Evolutionary conservation across 169 alveolate genomes (phyloP).

Genomic region (Eimeria maxima): DNA sequence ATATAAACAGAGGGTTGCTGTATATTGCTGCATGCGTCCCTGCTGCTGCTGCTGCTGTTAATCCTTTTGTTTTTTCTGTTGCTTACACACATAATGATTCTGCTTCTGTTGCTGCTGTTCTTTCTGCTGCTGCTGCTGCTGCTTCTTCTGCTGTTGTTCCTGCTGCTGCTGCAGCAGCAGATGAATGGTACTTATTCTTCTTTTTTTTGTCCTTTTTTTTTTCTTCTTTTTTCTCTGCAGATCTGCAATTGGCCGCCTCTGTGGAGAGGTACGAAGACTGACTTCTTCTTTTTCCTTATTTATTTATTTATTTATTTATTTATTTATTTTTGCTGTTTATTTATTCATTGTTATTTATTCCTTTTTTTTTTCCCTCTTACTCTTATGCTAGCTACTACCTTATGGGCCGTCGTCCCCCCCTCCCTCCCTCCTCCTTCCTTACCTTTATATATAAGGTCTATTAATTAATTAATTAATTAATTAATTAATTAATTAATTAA

Average conservation of each 20-base stretch:
- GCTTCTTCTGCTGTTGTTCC: not conserved
- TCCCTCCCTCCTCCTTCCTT: too few relatives aligned
- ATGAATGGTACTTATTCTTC: not conserved
- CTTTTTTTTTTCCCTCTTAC: too few relatives aligned
- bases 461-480: too few relatives aligned
- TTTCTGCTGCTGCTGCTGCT: constrained; percentile 15
- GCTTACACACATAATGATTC: too few relatives aligned
- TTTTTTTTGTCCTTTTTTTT: not conserved
- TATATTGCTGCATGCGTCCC: too few relatives aligned
- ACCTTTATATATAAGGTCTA: too few relatives aligned
- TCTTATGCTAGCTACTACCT: too few relatives aligned
- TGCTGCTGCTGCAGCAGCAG: not conserved
- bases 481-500: too few relatives aligned
- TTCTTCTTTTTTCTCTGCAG: not conserved
- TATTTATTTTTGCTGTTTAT: not conserved
- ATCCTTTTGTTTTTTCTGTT: not conserved
- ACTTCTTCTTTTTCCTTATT: not conserved
- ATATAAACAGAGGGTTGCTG: too few relatives aligned
- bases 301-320: not conserved
- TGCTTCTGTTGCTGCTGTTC: too few relatives aligned
- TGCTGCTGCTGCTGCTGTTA: too few relatives aligned
- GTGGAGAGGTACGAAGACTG: constrained; percentile 49
- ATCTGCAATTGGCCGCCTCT: constrained; percentile 16
- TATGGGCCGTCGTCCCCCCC: too few relatives aligned
- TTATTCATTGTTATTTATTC: not conserved